phyloP scores from a whole-genome alignment of 2,329 filamentous ascomycete genomes.

The Chaetomiaceae sp. region DNA sequence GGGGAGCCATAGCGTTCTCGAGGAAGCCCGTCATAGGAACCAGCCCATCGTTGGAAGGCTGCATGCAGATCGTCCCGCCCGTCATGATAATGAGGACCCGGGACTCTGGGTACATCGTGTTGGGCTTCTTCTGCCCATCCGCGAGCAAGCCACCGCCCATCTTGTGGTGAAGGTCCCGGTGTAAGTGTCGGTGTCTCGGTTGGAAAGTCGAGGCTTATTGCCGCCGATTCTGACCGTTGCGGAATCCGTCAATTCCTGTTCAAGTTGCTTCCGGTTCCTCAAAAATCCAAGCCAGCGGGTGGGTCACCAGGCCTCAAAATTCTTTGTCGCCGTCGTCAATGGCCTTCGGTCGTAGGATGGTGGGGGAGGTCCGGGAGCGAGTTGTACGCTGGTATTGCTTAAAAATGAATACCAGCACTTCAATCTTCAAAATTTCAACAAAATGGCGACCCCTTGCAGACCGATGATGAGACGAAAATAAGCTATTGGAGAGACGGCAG shows the following conservation, averaged over 20 bases:
- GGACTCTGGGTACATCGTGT: constrained; percentile 56
- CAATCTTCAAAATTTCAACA: not conserved
- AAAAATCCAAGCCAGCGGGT: not conserved
- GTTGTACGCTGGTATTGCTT: no score
- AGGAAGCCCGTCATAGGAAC: constrained; percentile 78
- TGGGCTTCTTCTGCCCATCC: constrained; percentile 19
- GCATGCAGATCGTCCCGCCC: constrained; percentile 88
- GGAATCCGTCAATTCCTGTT: no score
- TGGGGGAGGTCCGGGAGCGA: not conserved
- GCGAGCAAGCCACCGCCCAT: constrained; percentile 23
- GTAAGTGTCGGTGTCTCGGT: no score
- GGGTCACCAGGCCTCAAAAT: not conserved
- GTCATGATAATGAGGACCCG: constrained; percentile 88
- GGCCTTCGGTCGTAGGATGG: not conserved
- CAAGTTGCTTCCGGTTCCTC: no score
- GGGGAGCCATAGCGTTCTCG: constrained; percentile 73
- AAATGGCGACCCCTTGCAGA: not conserved
- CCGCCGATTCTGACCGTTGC: no score
- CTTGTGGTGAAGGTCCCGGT: not conserved
- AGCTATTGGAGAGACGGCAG: constrained; percentile 12
- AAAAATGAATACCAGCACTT: not conserved
- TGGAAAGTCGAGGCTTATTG: no score
- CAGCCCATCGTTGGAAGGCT: constrained; percentile 71
- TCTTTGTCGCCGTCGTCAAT: not conserved
- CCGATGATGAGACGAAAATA: constrained; percentile 1